Evolutionary conservation across 768 basidiomycete species (phyloP).

Genomic region (Russula virescens): DNA sequence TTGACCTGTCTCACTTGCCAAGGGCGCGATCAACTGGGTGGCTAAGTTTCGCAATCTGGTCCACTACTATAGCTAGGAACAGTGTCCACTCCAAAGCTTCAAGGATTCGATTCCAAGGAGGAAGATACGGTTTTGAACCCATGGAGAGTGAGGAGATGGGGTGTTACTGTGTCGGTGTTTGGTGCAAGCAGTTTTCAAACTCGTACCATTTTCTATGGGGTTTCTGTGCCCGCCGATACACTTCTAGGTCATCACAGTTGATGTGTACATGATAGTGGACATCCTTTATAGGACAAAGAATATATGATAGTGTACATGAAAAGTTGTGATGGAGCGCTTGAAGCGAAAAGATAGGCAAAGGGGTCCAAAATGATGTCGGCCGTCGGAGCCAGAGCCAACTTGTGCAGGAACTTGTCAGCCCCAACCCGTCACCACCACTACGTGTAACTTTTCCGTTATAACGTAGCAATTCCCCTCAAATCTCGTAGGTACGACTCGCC

Average conservation of each 20-base stretch:
- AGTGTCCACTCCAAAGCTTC: neutral
- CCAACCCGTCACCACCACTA: slow-evolving; percentile 20
- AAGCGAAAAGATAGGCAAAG: slow-evolving; percentile 6
- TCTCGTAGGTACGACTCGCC: neutral
- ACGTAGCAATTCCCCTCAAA: slow-evolving; percentile 14
- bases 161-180: neutral
- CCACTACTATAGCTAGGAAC: neutral
- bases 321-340: slow-evolving; percentile 8
- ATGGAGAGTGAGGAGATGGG: neutral
- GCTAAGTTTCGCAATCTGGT: neutral
- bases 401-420: slow-evolving; percentile 20
- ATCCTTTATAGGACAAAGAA: neutral
- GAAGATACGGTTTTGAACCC: neutral
- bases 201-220: slow-evolving; percentile 13
- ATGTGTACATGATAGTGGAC: neutral
- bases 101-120: no score
- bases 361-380: slow-evolving; percentile 5
- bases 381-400: neutral
- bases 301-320: slow-evolving; percentile 4
- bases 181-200: neutral
- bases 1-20: neutral
- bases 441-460: slow-evolving; percentile 17
- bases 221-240: neutral
- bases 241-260: neutral
- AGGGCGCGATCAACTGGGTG: neutral